These are phyloP conservation scores for Eucalyptus globulus DNA, from an alignment of 345 rosid genomes.

Conservation along the genomic window DNA sequence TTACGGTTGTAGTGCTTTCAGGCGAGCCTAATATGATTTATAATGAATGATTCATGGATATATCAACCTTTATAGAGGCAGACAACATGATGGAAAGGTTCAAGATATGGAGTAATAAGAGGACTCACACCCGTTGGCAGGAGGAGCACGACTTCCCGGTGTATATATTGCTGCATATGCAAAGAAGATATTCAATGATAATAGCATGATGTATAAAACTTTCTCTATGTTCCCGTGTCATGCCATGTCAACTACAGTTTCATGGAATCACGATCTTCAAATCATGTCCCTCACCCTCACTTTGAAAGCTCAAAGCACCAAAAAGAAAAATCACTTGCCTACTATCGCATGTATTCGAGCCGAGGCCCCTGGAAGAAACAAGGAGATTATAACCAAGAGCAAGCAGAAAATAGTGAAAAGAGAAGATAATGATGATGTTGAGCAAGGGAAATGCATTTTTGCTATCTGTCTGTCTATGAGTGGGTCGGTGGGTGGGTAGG, in stretches of 20 bases:
- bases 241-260: background rate
- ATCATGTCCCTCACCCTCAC: background rate
- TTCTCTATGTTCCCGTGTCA: background rate
- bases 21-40: background rate
- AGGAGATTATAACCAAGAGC: background rate
- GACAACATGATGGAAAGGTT: no score
- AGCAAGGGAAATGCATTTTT: no score
- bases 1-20: background rate
- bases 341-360: background rate
- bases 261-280: background rate
- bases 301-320: background rate
- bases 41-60: background rate
- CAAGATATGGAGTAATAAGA: background rate
- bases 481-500: no score
- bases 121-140: fast-evolving
- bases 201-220: background rate
- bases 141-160: fast-evolving
- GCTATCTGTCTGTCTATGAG: no score
- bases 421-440: background rate
- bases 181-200: background rate
- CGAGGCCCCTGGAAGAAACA: background rate
- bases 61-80: background rate
- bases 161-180: fast-evolving
- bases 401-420: background rate
- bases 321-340: background rate